Evolutionary conservation across 2,329 filamentous ascomycete species (phyloP), one percentile per base, ranked within the genome.

Genomic region (Aspergillus terreus): DNA sequence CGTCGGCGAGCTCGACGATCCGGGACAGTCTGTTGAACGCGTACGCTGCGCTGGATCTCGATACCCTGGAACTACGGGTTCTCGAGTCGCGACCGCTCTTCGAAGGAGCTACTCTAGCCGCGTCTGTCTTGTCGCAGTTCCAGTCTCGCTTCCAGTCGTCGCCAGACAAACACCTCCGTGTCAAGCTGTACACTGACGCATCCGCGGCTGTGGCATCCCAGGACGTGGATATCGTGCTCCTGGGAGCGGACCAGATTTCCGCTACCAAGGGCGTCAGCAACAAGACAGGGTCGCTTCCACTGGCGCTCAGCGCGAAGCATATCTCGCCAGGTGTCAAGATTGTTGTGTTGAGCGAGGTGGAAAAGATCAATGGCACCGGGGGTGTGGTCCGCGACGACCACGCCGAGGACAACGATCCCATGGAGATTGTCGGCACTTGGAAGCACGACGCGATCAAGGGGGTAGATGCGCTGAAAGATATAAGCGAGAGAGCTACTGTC

Each of bases 61-160:
- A 59, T 54, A 55, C 41, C 0, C 62, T 87, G 7, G 77, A 84
- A 46, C 65, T 88, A 15, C 78, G 77, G 4, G 72, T 89, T 27
- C 74, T 89, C 3, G 85, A 88, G 64, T 88, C 85, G 2, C 75
- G 85, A 0, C 86, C 86, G 0, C 73, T 84, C 0, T 87, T 78
- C 56, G 85, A 89, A 67, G 86, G 85, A 6, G 81, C 81, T 4
- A 77, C 74, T 7, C 74, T 84, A 47, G 82, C 81, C 53, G 81
- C 57, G 63, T 69, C 50, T 44, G 58, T 55, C 35, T 52, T 52
- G 51, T 67, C 57, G 6, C 53, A 59, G 7, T 64, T 58, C 21
- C 58, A 56, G 43, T 50, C 54, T 25, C 62, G 53, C 44, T 63
- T 55, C 50, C 53, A 50, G 54, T 55, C 36, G 17, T 55, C 50